A percentile compares a stretch with the other conserved stretches of the same genome.
These are phyloP conservation scores for Botryobasidium botryosum DNA, from an alignment of 768 basidiomycete species.

Conservation along the genomic window DNA sequence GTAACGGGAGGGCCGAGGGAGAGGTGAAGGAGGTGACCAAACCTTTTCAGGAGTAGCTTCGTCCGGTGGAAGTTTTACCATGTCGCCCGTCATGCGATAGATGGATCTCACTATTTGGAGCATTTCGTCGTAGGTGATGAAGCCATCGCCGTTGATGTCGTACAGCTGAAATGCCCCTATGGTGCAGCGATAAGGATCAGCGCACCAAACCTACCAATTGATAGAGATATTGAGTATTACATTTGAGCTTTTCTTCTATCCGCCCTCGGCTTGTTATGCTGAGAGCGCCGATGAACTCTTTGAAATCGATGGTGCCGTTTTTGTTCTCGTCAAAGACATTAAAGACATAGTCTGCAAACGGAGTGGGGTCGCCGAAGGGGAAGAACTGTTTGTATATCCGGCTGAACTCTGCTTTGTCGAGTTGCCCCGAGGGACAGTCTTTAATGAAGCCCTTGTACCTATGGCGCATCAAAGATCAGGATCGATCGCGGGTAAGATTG, in stretches of 20 bases:
- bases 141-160: conserved; percentile 96
- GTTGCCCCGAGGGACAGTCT: conserved; percentile 92
- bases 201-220: not conserved
- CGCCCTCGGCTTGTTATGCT: conserved; percentile 86
- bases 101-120: conserved; percentile 93
- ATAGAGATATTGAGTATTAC: conserved; percentile 46
- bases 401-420: conserved; percentile 90
- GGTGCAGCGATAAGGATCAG: conserved; percentile 2
- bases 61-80: conserved; percentile 96
- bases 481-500: conserved; percentile 7
- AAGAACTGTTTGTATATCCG: conserved; percentile 99
- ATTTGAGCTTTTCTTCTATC: conserved; percentile 95
- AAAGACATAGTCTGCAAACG: conserved; percentile 98
- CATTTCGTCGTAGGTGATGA: conserved; percentile 98
- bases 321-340: conserved; percentile 92
- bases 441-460: conserved; percentile 99
- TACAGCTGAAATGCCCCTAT: conserved; percentile 99
- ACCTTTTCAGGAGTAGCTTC: conserved; percentile 99
- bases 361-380: conserved; percentile 92
- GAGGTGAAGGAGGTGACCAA: conserved; percentile 7
- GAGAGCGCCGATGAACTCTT: conserved; percentile 96
- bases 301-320: conserved; percentile 97
- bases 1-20: not conserved
- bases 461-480: conserved; percentile 12
- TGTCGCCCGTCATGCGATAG: conserved; percentile 99